Percentiles rank a stretch among this genome's conserved stretches.
Evolutionary conservation across 148 eudicot species (phyloP).

Genomic region (Drosera capensis): DNA sequence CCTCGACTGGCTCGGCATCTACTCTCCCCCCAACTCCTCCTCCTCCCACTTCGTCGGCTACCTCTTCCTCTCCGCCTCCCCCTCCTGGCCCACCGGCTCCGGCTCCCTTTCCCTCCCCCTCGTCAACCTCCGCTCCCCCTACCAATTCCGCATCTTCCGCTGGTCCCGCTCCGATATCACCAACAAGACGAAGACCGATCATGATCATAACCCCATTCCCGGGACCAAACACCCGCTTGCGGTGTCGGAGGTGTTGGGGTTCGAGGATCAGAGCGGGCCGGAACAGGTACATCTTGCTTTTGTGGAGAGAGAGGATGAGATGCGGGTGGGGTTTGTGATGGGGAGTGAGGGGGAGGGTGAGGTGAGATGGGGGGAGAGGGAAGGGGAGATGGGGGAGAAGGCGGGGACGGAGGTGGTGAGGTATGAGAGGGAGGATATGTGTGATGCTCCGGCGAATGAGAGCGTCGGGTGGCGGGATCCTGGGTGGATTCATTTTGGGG

Average conservation of each 20-base stretch:
- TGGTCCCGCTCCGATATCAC: slow-evolving; percentile 54
- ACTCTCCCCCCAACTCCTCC: slow-evolving; percentile 56
- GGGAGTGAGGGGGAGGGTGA: slow-evolving; percentile 43
- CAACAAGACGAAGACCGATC: slow-evolving; percentile 33
- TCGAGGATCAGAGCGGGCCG: slow-evolving; percentile 49
- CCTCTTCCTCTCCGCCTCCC: slow-evolving; percentile 32
- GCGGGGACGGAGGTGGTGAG: slow-evolving; percentile 29
- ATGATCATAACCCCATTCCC: slow-evolving; percentile 80
- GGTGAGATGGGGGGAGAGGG: slow-evolving; percentile 52
- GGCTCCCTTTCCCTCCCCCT: slow-evolving; percentile 64
- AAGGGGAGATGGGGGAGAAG: slow-evolving; percentile 13
- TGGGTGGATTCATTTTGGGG: slow-evolving; percentile 73
- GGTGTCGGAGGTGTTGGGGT: slow-evolving; percentile 27
- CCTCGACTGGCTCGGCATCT: slow-evolving; percentile 84
- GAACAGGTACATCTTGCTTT: slow-evolving; percentile 79
- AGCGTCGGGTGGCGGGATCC: slow-evolving; percentile 98
- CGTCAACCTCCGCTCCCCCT: slow-evolving; percentile 50
- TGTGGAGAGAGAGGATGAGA: slow-evolving; percentile 49
- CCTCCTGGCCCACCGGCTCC: slow-evolving; percentile 55
- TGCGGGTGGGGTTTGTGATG: slow-evolving; percentile 78
- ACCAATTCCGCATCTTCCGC: slow-evolving; percentile 71
- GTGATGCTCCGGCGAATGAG: slow-evolving; percentile 75
- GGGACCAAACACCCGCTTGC: slow-evolving; percentile 45
- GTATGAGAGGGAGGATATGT: slow-evolving; percentile 82
- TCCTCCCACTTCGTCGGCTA: slow-evolving; percentile 63